Evolutionary conservation across 208 protist genomes (phyloP).

Genomic region (Leishmania lainsoni): DNA sequence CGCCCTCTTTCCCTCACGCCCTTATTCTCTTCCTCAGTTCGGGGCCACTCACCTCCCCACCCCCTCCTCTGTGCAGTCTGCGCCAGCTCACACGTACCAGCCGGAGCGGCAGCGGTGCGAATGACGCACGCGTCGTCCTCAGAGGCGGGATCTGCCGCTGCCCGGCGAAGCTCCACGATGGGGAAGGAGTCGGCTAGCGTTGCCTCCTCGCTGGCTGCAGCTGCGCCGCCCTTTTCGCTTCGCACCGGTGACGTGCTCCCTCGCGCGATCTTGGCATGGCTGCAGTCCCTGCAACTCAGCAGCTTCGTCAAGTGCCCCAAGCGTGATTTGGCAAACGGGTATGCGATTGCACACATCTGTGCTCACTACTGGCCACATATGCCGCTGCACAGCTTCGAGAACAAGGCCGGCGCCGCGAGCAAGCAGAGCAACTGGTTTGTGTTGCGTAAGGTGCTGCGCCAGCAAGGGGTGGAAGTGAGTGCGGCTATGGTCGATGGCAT

Average conservation of each 20-base stretch:
- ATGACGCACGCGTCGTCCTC: conserved; percentile 1
- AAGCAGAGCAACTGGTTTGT: conserved; percentile 92
- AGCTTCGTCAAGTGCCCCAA: conserved; percentile 76
- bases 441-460: conserved; percentile 67
- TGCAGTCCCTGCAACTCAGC: conserved; percentile 89
- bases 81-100: not conserved
- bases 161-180: not conserved
- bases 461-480: conserved; percentile 64
- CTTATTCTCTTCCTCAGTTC: not conserved
- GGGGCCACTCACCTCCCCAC: not conserved
- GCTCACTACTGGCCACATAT: conserved; percentile 90
- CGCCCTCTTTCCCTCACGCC: not conserved
- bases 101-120: not conserved
- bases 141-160: not conserved
- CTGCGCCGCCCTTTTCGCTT: not conserved
- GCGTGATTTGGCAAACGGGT: conserved; percentile 93
- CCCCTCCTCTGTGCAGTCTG: not conserved
- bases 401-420: conserved; percentile 56
- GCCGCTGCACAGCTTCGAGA: conserved; percentile 92
- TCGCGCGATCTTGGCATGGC: conserved; percentile 90
- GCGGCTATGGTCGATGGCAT: conserved; percentile 83
- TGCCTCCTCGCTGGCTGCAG: not conserved
- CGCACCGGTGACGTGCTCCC: conserved; percentile 45
- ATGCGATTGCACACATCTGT: conserved; percentile 93
- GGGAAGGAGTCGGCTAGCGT: not conserved